A percentile compares a stretch with the other conserved stretches of the same genome.
These are phyloP conservation scores for Mallotus repandus DNA, from an alignment of 441 rosid species.

Conservation along the genomic window DNA sequence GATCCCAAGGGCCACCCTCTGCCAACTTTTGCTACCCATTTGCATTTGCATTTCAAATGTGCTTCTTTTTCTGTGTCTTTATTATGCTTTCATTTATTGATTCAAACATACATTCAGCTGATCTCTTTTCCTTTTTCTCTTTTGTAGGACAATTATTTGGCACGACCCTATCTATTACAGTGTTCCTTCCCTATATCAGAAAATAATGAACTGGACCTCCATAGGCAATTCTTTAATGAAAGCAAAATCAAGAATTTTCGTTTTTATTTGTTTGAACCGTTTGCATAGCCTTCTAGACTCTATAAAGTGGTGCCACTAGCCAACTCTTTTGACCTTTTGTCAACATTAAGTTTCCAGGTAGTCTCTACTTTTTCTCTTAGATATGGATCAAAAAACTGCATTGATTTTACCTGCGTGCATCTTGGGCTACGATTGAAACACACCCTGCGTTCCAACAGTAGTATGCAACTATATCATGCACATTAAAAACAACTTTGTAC, in stretches of 20 bases:
- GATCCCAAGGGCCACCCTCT: neutral
- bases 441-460: neutral
- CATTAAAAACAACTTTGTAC: neutral
- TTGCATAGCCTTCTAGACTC: neutral
- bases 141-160: neutral
- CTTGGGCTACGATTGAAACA: neutral
- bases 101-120: neutral
- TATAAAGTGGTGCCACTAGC: neutral
- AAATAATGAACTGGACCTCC: no score
- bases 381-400: neutral
- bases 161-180: neutral
- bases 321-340: slow-evolving; percentile 17
- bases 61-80: neutral
- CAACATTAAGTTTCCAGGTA: slow-evolving; percentile 12
- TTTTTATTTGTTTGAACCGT: neutral
- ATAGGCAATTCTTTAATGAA: neutral
- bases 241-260: neutral
- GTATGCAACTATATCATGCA: neutral
- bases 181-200: neutral
- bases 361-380: neutral
- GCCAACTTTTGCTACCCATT: neutral
- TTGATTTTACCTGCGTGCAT: neutral
- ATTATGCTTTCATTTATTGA: neutral
- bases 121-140: neutral
- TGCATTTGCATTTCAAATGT: neutral